phyloP scores from a whole-genome alignment of 73 alveolate genomes.

The Paramecium sonneborni region DNA sequence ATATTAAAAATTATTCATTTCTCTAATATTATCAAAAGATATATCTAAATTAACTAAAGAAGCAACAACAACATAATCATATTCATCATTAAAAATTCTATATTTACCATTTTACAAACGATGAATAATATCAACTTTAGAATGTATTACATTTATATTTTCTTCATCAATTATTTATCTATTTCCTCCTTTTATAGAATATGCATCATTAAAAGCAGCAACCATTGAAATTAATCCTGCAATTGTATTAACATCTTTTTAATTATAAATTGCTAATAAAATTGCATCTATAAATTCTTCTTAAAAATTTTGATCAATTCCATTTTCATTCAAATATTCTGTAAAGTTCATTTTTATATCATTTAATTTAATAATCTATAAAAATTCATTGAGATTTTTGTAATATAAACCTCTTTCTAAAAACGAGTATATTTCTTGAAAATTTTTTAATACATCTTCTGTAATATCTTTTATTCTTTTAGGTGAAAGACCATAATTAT shows the following conservation, averaged over 20 bases:
- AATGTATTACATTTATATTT: background rate
- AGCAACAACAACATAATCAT: constrained; percentile 14
- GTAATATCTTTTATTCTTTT: background rate
- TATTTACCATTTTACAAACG: background rate
- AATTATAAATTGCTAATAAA: background rate
- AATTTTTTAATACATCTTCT: background rate
- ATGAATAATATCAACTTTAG: background rate
- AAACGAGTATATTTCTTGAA: background rate
- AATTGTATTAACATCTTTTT: background rate
- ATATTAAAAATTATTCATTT: background rate
- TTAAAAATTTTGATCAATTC: background rate
- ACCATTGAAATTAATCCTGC: background rate
- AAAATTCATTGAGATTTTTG: background rate
- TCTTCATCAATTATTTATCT: background rate
- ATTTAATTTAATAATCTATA: background rate
- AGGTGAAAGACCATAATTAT: background rate
- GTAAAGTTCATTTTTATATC: background rate
- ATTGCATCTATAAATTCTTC: constrained; percentile 35
- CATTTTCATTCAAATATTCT: background rate
- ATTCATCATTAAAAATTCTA: background rate
- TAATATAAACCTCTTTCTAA: background rate
- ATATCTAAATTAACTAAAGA: background rate
- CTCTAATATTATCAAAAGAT: background rate
- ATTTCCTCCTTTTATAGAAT: background rate
- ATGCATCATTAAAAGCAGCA: background rate